Evolutionary conservation across 805 yeast species (phyloP).

Genomic region (Saccharomycopsis sp.): DNA sequence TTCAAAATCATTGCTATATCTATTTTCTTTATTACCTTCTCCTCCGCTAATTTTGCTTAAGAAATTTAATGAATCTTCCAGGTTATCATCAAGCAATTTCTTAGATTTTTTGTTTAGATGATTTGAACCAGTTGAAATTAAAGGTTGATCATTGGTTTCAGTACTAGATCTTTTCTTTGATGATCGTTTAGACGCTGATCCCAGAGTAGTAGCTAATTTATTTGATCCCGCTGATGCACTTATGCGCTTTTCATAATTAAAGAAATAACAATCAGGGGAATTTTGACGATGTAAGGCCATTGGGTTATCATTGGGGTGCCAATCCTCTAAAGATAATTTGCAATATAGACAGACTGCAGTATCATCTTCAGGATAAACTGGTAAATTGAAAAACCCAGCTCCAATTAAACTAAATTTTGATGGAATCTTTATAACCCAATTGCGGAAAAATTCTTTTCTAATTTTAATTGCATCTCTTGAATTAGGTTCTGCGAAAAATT

Average conservation of each 20-base stretch:
- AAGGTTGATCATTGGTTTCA: background rate
- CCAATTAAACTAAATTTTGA: slow-evolving; percentile 39
- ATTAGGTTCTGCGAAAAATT: slow-evolving; percentile 31
- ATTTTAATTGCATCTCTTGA: slow-evolving; percentile 28
- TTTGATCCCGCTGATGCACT: background rate
- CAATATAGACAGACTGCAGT: slow-evolving; percentile 60
- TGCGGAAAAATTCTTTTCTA: slow-evolving; percentile 33
- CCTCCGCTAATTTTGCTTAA: background rate
- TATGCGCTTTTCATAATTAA: slow-evolving; percentile 22
- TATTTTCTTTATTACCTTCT: background rate
- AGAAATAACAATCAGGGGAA: slow-evolving; percentile 36
- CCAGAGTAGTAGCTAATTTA: background rate
- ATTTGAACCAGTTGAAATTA: background rate
- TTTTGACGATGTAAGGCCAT: slow-evolving; percentile 46
- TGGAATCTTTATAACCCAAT: slow-evolving; percentile 44
- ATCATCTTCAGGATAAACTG: slow-evolving; percentile 43
- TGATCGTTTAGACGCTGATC: background rate
- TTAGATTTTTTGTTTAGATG: background rate
- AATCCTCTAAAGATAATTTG: slow-evolving; percentile 56
- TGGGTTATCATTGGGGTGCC: slow-evolving; percentile 66
- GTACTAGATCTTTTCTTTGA: slow-evolving; percentile 2
- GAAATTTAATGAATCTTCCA: slow-evolving; percentile 17
- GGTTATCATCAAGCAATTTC: slow-evolving; percentile 16
- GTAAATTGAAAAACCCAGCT: slow-evolving; percentile 60
- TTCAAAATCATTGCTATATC: slow-evolving; percentile 15